Evolutionary conservation across 1,284 basidiomycete species (phyloP).

Genomic region (Gymnopus androsaceus): DNA sequence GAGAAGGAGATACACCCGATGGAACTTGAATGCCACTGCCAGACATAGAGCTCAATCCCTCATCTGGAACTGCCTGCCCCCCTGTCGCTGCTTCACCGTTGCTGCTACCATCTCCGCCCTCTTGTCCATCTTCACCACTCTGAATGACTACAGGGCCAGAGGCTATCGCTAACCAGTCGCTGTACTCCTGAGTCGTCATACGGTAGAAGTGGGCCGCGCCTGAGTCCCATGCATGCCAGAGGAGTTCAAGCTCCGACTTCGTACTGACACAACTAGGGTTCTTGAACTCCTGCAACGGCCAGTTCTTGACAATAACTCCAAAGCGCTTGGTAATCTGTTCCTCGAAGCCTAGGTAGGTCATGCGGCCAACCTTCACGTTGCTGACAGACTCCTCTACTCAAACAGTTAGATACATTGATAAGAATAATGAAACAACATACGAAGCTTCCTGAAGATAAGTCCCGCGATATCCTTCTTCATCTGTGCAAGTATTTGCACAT

Average conservation of each 20-base stretch:
- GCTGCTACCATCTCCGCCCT: neutral
- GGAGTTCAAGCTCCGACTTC: slow-evolving; percentile 22
- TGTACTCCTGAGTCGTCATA: slow-evolving; percentile 3
- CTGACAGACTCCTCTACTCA: slow-evolving; percentile 16
- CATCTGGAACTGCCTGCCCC: neutral
- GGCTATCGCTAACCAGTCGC: slow-evolving; percentile 1
- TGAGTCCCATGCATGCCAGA: slow-evolving; percentile 17
- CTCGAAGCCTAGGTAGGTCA: slow-evolving; percentile 25
- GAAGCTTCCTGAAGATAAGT: slow-evolving; percentile 3
- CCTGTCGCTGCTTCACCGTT: neutral
- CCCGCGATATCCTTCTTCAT: neutral
- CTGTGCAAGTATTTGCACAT: neutral
- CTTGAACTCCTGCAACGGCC: slow-evolving; percentile 25
- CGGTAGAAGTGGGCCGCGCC: slow-evolving; percentile 12
- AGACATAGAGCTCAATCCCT: too few species aligned
- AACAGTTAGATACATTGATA: neutral
- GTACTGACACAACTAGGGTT: slow-evolving; percentile 22
- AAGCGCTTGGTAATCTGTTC: slow-evolving; percentile 22
- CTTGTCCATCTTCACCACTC: neutral
- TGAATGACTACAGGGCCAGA: neutral
- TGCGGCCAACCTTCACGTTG: neutral
- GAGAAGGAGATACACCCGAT: neutral
- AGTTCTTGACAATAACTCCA: slow-evolving; percentile 25
- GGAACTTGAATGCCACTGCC: too few species aligned
- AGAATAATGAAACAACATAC: slow-evolving; percentile 2